phyloP scores from a whole-genome alignment of 345 rosid species.

The Excoecaria agallocha region DNA sequence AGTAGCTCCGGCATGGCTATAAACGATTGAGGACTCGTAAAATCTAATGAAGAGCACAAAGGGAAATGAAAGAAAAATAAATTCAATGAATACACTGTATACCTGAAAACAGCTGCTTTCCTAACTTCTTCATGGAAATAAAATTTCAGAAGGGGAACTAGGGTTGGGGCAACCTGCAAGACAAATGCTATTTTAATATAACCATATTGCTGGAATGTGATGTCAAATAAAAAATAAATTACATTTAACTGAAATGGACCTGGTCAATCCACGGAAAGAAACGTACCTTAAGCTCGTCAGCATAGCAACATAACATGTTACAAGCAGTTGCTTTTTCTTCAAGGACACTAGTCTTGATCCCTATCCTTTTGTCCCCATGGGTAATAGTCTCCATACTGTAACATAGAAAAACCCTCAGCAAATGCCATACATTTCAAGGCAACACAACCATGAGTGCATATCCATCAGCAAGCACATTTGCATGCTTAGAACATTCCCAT shows the following conservation, averaged over 20 bases:
- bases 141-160: slow-evolving; percentile 96
- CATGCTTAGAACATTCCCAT: not conserved
- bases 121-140: slow-evolving; percentile 99
- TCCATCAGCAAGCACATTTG: not conserved
- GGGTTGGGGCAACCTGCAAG: slow-evolving; percentile 82
- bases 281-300: slow-evolving; percentile 97
- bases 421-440: slow-evolving; percentile 2
- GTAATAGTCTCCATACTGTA: slow-evolving; percentile 99
- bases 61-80: slow-evolving; percentile 2
- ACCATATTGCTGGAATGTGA: slow-evolving; percentile 4
- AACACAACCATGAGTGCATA: slow-evolving; percentile 3
- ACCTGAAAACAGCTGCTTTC: slow-evolving; percentile 99
- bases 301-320: slow-evolving; percentile 98
- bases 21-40: slow-evolving; percentile 3
- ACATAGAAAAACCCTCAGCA: slow-evolving; percentile 23
- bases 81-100: slow-evolving; percentile 12
- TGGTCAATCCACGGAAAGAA: slow-evolving; percentile 99
- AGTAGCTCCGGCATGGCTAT: slow-evolving; percentile 98
- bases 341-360: slow-evolving; percentile 94
- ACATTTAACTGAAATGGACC: slow-evolving; percentile 38
- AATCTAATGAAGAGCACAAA: not conserved
- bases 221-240: not conserved
- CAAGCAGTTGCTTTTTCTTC: slow-evolving; percentile 99
- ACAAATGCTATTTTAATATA: slow-evolving; percentile 17
- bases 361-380: slow-evolving; percentile 97